A percentile compares a stretch with the other conserved stretches of the same genome.
phyloP scores from a whole-genome alignment of 2,329 filamentous ascomycete genomes.

The Chaetomiaceae sp. region DNA sequence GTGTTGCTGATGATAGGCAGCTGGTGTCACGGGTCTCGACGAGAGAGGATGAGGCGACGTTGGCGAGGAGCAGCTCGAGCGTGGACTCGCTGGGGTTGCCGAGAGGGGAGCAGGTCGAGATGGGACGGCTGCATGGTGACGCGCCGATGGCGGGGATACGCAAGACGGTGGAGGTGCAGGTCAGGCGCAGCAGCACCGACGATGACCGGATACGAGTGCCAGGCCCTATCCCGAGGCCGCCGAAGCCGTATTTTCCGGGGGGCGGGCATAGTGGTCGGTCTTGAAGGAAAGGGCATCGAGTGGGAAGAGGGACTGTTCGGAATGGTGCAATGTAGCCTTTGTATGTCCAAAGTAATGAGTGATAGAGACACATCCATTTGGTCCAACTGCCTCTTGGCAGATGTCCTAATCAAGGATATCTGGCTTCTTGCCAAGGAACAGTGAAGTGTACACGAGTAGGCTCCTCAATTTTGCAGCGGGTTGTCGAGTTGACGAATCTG shows the following conservation, averaged over 20 bases:
- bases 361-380: no score
- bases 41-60: neutral
- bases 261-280: neutral
- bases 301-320: neutral
- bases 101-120: neutral
- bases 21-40: neutral
- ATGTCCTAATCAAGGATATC: no score
- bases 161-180: slow-evolving; percentile 12
- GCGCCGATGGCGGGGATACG: neutral
- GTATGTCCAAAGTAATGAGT: no score
- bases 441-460: no score
- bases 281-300: neutral
- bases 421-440: no score
- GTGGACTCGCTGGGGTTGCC: neutral
- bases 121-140: neutral
- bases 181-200: neutral
- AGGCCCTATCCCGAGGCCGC: neutral
- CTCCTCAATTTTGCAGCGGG: no score
- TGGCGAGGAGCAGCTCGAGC: neutral
- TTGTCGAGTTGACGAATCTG: no score
- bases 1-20: no score
- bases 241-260: neutral
- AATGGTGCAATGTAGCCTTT: neutral
- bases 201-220: neutral
- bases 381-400: no score